Percentiles rank a stretch among this genome's conserved stretches.
phyloP scores from a whole-genome alignment of 371 early-diverging fungal species.

The Lichtheimia ramosa region DNA sequence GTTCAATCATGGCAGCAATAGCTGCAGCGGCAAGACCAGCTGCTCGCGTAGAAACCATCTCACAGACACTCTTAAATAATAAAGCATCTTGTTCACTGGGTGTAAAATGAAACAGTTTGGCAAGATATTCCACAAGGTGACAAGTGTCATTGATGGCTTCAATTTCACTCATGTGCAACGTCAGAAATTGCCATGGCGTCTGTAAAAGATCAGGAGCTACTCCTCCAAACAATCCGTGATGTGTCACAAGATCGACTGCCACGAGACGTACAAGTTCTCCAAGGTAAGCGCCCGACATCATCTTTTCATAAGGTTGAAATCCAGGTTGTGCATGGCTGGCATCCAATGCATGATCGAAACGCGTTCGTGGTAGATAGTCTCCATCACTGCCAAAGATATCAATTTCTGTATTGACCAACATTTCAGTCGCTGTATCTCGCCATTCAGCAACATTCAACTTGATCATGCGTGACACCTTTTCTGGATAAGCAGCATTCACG shows the following conservation, averaged over 20 bases:
- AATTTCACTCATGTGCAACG: conserved; percentile 65
- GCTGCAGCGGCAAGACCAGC: conserved; percentile 33
- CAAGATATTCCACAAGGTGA: not conserved
- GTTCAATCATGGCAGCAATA: conserved; percentile 39
- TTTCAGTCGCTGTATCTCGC: conserved; percentile 51
- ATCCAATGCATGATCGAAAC: conserved; percentile 79
- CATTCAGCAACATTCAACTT: conserved; percentile 17
- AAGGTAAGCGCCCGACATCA: conserved; percentile 88
- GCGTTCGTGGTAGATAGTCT: conserved; percentile 72
- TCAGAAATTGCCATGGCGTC: conserved; percentile 69
- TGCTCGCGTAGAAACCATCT: conserved; percentile 28
- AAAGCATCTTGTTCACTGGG: conserved; percentile 30
- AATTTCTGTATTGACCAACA: conserved; percentile 87
- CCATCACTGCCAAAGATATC: conserved; percentile 72
- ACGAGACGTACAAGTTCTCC: conserved; percentile 83
- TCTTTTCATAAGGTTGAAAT: conserved; percentile 85
- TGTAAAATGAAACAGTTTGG: conserved; percentile 1
- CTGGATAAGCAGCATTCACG: conserved; percentile 90
- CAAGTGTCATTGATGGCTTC: conserved; percentile 16
- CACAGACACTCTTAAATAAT: conserved; percentile 23
- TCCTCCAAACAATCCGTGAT: conserved; percentile 67
- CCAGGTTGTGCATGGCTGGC: conserved; percentile 67
- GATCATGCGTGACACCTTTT: conserved; percentile 46
- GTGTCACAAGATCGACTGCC: conserved; percentile 66
- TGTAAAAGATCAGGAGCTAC: conserved; percentile 52